Evolutionary conservation across 2,329 filamentous ascomycete species (phyloP).

Genomic region (Calonectria pauciramosa): DNA sequence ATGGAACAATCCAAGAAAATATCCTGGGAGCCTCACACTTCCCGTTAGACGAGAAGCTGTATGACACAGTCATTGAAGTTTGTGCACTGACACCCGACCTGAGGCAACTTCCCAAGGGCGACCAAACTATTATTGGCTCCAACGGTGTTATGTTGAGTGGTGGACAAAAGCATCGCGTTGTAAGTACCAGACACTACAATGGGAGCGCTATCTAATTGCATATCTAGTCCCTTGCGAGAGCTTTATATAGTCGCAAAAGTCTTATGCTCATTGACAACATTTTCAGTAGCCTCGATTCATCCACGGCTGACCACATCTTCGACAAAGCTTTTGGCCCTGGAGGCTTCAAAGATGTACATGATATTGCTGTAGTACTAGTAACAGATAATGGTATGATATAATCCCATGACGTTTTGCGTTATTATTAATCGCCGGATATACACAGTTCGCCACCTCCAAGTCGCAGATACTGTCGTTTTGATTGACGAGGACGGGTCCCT

Average conservation of each 20-base stretch:
- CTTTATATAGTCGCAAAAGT: background rate
- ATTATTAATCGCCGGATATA: background rate
- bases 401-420: background rate
- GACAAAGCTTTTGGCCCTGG: conserved; percentile 28
- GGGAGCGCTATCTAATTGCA: conserved; percentile 40
- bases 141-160: background rate
- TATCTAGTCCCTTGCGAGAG: conserved; percentile 41
- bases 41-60: background rate
- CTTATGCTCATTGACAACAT: background rate
- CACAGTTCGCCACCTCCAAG: background rate
- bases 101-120: background rate
- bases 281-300: conserved; percentile 27
- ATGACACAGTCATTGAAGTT: background rate
- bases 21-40: background rate
- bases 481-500: background rate
- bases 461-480: background rate
- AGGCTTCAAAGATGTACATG: conserved; percentile 15
- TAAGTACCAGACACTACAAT: conserved; percentile 39
- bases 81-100: background rate
- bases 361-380: background rate
- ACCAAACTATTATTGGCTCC: background rate
- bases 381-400: background rate
- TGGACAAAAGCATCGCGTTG: conserved; percentile 30
- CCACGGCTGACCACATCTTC: conserved; percentile 39
- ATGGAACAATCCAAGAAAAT: background rate